Evolutionary conservation across 805 yeast species (phyloP).

Genomic region (Ogataea henricii): DNA sequence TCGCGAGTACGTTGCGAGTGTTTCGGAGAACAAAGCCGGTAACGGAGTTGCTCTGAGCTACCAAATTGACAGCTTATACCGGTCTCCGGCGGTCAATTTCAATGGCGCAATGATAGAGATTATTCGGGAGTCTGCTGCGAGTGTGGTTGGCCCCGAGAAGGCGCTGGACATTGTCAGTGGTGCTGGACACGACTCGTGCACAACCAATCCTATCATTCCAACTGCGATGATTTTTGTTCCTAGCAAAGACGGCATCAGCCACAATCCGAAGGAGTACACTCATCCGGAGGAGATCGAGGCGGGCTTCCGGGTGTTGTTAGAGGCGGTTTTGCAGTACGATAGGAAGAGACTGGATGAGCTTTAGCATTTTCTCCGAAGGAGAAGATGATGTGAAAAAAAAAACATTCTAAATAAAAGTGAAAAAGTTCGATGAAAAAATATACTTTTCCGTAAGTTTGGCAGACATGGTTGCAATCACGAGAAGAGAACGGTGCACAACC

Average conservation of each 20-base stretch:
- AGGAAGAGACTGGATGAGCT: neutral
- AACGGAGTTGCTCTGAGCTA: slow-evolving; percentile 44
- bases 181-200: slow-evolving; percentile 75
- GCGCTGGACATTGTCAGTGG: slow-evolving; percentile 58
- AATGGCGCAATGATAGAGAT: slow-evolving; percentile 51
- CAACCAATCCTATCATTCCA: slow-evolving; percentile 56
- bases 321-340: slow-evolving; percentile 41
- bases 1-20: slow-evolving; percentile 22
- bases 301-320: slow-evolving; percentile 59
- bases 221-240: slow-evolving; percentile 79
- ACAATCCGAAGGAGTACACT: slow-evolving; percentile 66
- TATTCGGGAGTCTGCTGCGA: slow-evolving; percentile 53
- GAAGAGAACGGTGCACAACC: too few relatives aligned
- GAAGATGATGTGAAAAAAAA: neutral
- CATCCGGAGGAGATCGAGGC: slow-evolving; percentile 64
- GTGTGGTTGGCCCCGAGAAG: slow-evolving; percentile 46
- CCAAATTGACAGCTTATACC: slow-evolving; percentile 34
- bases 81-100: slow-evolving; percentile 60
- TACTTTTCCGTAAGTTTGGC: too few relatives aligned
- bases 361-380: too few relatives aligned
- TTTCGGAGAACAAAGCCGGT: slow-evolving; percentile 30
- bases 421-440: too few relatives aligned
- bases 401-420: too few relatives aligned
- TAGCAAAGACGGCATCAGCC: slow-evolving; percentile 64
- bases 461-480: too few relatives aligned